These are phyloP conservation scores for Tulasnella calospora DNA, from an alignment of 768 basidiomycete genomes.

Conservation along the genomic window DNA sequence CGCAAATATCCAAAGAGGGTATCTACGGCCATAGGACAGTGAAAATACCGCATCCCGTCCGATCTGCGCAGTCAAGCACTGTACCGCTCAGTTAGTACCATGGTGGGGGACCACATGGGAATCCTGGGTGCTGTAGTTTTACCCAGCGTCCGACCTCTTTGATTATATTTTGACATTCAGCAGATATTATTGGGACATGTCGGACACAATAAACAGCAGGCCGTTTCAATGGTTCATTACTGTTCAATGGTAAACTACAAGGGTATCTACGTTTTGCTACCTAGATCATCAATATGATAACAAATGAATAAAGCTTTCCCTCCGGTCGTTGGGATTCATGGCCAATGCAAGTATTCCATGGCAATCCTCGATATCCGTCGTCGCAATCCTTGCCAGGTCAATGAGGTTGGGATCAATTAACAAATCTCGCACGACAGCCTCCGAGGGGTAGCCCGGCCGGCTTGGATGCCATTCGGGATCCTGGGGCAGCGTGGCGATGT, in stretches of 20 bases:
- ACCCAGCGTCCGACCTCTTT: not conserved
- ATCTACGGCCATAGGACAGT: slow-evolving; percentile 3
- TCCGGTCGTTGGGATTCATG: not conserved
- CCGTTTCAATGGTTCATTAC: not conserved
- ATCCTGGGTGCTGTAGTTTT: slow-evolving; percentile 2
- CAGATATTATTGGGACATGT: not conserved
- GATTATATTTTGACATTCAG: not conserved
- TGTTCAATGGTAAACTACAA: not conserved
- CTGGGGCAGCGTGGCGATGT: slow-evolving; percentile 6
- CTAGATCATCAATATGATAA: slow-evolving; percentile 8
- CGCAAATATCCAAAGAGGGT: not conserved
- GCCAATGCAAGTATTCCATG: slow-evolving; percentile 13
- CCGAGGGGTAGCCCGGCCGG: not conserved
- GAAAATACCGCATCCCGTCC: slow-evolving; percentile 3
- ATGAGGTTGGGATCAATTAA: not conserved
- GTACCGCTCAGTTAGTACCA: slow-evolving; percentile 3
- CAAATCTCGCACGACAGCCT: slow-evolving; percentile 13
- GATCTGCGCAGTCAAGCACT: slow-evolving; percentile 3
- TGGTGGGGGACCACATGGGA: slow-evolving; percentile 2
- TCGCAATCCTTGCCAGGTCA: not conserved
- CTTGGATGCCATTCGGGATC: not conserved
- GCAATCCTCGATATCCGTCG: slow-evolving; percentile 16
- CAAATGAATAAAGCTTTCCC: slow-evolving; percentile 4
- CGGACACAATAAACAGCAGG: not conserved
- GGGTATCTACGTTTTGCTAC: not conserved